Base-by-base conservation (phyloP, 805 yeast genomes). In the Lachancea lanzarotensis region DNA sequence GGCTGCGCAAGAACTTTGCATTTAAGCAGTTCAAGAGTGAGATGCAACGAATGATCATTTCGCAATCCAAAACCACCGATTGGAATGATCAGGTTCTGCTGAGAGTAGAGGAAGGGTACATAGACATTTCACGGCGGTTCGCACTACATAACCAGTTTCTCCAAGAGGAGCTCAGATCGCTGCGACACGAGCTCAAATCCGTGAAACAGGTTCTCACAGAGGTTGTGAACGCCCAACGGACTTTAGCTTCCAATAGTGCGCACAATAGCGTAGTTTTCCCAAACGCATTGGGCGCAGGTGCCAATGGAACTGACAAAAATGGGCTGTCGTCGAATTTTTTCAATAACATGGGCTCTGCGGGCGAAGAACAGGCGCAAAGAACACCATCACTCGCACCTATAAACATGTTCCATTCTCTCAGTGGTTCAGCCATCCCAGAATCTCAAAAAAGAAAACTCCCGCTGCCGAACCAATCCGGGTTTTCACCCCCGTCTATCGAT, bases 121-220 rank as follows among this genome's bases (percentile, higher is more conserved):
- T 57, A 20, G 55, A 55, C 33, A 46, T 62, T 12, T 60, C 66
- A 3, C 52, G 54, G 42, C 52, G 58, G 32, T 50, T 60, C 31
- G 59, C 61, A 0, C 54, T 62, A 2, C 66, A 63, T 45, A 62
- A 62, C 47, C 51, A 58, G 12, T 49, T 62, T 34, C 42, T 62
- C 19, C 53, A 59, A 12, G 64, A 59, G 48, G 65, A 63, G 43
- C 51, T 63, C 13, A 48, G 54, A 2, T 53, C 53, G 29, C 40
- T 63, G 34, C 62, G 59, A 41, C 45, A 54, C 1, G 66, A 63
- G 20, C 34, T 63, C n/a, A 48, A 47, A 25, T 46, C 54, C 9
- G 52, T 62, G 26, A 55, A 52, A 18, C 47, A 53, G 13, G 49
- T 59, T 46, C 55, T 65, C 36, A 50, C 54, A 25, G 62, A 63